Base-by-base conservation (phyloP, 305 asterid genomes). In the Andrographis paniculata region DNA sequence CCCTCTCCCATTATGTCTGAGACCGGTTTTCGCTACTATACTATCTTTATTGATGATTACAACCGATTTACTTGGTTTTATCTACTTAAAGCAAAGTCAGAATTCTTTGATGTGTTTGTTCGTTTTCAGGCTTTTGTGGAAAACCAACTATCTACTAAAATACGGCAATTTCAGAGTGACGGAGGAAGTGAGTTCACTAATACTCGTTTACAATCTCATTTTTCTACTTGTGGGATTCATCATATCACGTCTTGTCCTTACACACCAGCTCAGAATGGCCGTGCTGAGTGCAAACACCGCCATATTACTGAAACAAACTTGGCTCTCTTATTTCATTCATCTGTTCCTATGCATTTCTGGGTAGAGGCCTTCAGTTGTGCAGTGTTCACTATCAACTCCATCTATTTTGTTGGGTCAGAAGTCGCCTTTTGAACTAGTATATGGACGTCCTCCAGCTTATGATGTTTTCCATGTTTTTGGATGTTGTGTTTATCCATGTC, bases 101-200 rank as follows among this genome's bases (percentile, higher is more conserved):
- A 44, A 10, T 55, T 55, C 36, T 20, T 6, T 20, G 53, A 35
- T 15, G 14, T 22, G 0, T 45, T 45, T 9, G 16, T 19, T 1
- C 33, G 11, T 3, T 55, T 55, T 21, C 37, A 33, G 4, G 2
- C 36, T 1, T 45, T 55, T 15, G 61, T 46, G 7, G 44, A 36
- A n/a, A 55, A 19, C 20, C 53, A 55, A 6, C 36, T 44, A 15
- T 45, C 47, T 8, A 2, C 24, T 17, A 18, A 17, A 17, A 42
- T 42, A 7, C 17, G 18, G n/a, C 4, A n/a, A 14, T 55, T 55
- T 15, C 53, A 55, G 17, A 55, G 53, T 55, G 61, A 55, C 11
- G 45, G 37, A 3, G 61, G 52, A 10, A 14, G 45, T 1, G 45
- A 55, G 15, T 55, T 55, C 21, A 21, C 43, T 3, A 55, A 45